A percentile compares a stretch with the other conserved stretches of the same genome.
Evolutionary conservation across 1,284 basidiomycete genomes (phyloP).

Genomic region (Polyporus tsugae): DNA sequence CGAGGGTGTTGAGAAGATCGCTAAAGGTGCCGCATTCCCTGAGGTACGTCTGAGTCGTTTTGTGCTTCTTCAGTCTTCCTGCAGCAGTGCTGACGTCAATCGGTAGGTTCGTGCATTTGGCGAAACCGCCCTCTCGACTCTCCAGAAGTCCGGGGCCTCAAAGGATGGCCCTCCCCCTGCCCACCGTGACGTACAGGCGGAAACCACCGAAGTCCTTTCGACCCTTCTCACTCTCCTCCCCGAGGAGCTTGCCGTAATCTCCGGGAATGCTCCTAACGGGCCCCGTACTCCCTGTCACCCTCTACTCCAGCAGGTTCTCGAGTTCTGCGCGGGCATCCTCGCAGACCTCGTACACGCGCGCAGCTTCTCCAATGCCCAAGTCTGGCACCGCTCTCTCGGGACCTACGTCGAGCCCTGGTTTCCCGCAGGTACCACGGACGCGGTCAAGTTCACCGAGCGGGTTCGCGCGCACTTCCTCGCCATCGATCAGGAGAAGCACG

Average conservation of each 20-base stretch:
- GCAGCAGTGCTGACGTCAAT: slow-evolving; percentile 25
- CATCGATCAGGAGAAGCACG: slow-evolving; percentile 76
- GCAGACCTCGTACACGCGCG: slow-evolving; percentile 81
- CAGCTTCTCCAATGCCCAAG: slow-evolving; percentile 66
- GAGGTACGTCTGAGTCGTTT: slow-evolving; percentile 64
- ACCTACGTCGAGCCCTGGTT: slow-evolving; percentile 79
- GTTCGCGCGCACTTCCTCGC: slow-evolving; percentile 80
- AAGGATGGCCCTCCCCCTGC: slow-evolving; percentile 68
- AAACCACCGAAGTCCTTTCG: slow-evolving; percentile 64
- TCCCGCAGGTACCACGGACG: slow-evolving; percentile 50
- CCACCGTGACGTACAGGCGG: slow-evolving; percentile 71
- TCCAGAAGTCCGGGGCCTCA: slow-evolving; percentile 85
- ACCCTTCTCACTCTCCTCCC: slow-evolving; percentile 72
- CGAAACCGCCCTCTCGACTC: slow-evolving; percentile 79
- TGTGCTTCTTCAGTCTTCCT: slow-evolving; percentile 13
- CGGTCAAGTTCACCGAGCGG: slow-evolving; percentile 63
- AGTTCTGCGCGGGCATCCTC: slow-evolving; percentile 79
- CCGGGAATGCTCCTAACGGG: slow-evolving; percentile 54
- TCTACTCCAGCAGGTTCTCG: slow-evolving; percentile 60
- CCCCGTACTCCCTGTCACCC: slow-evolving; percentile 56
- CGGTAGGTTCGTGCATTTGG: slow-evolving; percentile 88
- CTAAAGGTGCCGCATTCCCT: slow-evolving; percentile 93
- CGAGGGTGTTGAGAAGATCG: slow-evolving; percentile 93
- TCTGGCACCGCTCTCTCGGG: slow-evolving; percentile 82
- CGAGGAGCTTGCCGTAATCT: slow-evolving; percentile 52